These are phyloP conservation scores for Saraca asoca DNA, from an alignment of 331 rosid genomes.

Conservation along the genomic window DNA sequence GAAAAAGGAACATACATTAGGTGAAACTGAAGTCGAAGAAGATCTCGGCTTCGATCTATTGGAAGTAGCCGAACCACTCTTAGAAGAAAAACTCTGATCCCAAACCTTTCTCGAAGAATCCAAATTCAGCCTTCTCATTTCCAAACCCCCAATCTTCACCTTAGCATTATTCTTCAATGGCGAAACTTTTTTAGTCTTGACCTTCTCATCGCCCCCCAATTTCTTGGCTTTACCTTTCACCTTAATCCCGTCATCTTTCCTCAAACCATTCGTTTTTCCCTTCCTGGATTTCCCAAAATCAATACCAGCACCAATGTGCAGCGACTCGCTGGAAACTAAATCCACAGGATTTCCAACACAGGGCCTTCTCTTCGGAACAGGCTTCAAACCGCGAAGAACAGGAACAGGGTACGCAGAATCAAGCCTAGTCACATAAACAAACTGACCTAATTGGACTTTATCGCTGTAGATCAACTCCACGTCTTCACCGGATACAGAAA, in stretches of 20 bases:
- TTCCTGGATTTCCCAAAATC: slow-evolving; percentile 28
- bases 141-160: no score
- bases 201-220: not conserved
- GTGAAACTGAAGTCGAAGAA: no score
- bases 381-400: slow-evolving; percentile 58
- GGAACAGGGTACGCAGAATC: slow-evolving; percentile 56
- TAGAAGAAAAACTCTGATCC: no score
- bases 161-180: not conserved
- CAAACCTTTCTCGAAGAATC: no score
- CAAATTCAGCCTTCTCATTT: no score
- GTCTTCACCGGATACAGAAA: slow-evolving; percentile 52
- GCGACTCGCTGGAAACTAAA: slow-evolving; percentile 52
- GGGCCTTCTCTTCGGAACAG: slow-evolving; percentile 55
- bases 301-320: slow-evolving; percentile 16
- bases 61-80: no score
- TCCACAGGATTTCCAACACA: slow-evolving; percentile 66
- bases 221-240: slow-evolving; percentile 5
- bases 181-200: slow-evolving; percentile 11
- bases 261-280: slow-evolving; percentile 9
- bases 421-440: slow-evolving; percentile 66
- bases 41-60: no score
- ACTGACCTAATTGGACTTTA: slow-evolving; percentile 69
- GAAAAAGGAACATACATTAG: no score
- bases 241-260: not conserved
- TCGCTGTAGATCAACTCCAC: slow-evolving; percentile 56